Evolutionary conservation across 345 rosid genomes (phyloP).

Genomic region (Laguncularia racemosa): DNA sequence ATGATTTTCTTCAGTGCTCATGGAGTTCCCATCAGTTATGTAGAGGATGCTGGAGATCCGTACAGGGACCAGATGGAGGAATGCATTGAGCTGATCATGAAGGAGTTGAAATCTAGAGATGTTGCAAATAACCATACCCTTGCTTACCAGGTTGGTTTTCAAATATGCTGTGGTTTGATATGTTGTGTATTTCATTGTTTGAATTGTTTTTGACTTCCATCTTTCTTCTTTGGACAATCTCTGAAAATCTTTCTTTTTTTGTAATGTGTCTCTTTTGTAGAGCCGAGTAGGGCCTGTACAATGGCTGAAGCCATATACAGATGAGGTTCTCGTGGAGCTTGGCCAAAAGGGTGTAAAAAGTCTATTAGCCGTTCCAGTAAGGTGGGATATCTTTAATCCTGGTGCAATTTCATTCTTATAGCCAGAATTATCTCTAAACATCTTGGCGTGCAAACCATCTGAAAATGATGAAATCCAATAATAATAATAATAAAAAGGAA

Average conservation of each 20-base stretch:
- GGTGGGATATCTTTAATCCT: slow-evolving; percentile 28
- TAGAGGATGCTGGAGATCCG: slow-evolving; percentile 83
- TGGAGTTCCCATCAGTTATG: slow-evolving; percentile 91
- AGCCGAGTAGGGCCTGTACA: slow-evolving; percentile 97
- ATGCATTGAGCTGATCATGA: slow-evolving; percentile 77
- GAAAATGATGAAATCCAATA: too few relatives aligned
- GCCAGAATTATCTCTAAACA: not conserved
- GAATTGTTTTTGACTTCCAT: not conserved
- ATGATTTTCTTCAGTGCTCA: slow-evolving; percentile 96
- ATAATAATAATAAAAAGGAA: too few relatives aligned
- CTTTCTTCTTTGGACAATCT: not conserved
- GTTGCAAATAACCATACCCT: slow-evolving; percentile 57
- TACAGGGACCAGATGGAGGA: slow-evolving; percentile 96
- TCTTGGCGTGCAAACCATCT: too few relatives aligned
- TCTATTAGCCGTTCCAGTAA: slow-evolving; percentile 86
- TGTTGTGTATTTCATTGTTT: not conserved
- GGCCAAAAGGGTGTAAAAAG: slow-evolving; percentile 92
- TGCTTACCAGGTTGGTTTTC: slow-evolving; percentile 75
- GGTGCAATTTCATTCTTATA: not conserved
- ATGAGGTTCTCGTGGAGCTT: slow-evolving; percentile 86
- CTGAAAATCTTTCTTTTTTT: not conserved
- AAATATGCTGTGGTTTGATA: not conserved
- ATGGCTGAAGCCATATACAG: slow-evolving; percentile 95
- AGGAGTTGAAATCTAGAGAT: slow-evolving; percentile 75
- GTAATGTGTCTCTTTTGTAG: slow-evolving; percentile 24